Conservation (phyloP, 2,329 filamentous ascomycete species). For the Pezizomycotina sp. region DNA sequence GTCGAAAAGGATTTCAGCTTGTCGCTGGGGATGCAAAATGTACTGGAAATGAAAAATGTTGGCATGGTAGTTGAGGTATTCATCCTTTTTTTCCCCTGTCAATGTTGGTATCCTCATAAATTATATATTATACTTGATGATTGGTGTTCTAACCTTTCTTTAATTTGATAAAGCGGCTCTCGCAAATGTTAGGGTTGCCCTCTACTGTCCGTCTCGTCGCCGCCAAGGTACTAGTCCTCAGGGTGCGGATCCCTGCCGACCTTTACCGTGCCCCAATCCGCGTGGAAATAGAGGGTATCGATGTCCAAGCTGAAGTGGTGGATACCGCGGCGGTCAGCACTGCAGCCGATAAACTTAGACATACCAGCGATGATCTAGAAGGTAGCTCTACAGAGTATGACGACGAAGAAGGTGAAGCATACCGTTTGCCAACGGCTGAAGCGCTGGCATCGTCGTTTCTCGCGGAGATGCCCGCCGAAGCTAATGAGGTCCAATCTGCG, state of each 20-base stretch:
- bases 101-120: constrained; percentile 20
- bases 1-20: constrained; percentile 65
- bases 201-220: constrained; percentile 51
- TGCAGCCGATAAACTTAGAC: constrained; percentile 26
- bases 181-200: constrained; percentile 57
- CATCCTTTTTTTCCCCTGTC: constrained; percentile 15
- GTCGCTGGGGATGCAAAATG: constrained; percentile 62
- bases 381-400: too few relatives aligned
- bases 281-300: constrained; percentile 65
- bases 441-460: constrained; percentile 65
- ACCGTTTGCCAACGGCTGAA: constrained; percentile 46
- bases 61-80: constrained; percentile 60
- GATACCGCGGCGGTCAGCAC: constrained; percentile 29
- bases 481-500: constrained; percentile 50
- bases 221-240: constrained; percentile 59
- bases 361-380: too few relatives aligned
- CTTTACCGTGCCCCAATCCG: constrained; percentile 71
- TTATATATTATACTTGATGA: constrained; percentile 7
- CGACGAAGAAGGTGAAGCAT: constrained; percentile 27
- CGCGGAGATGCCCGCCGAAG: constrained; percentile 51
- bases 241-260: constrained; percentile 72
- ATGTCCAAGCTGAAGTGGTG: constrained; percentile 47
- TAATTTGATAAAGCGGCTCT: constrained; percentile 52
- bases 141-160: neutral
- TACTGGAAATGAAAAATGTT: constrained; percentile 74